Base-by-base conservation (phyloP, 1,139 yeast genomes). In the Lodderomyces orthopsilosis region DNA sequence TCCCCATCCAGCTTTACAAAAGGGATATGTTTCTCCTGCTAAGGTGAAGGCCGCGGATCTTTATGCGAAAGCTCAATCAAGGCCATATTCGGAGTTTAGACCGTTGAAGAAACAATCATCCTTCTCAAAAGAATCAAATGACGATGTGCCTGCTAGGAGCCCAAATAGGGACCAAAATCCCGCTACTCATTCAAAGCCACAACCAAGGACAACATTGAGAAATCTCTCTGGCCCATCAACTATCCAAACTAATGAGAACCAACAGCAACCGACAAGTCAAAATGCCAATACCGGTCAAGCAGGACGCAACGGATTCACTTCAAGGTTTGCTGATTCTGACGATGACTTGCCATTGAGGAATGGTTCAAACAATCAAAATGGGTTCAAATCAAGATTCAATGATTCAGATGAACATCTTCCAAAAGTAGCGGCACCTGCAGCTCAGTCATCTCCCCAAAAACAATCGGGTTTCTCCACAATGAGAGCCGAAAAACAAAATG, bases 71-170 rank as follows among this genome's bases (percentile, higher is more conserved):
- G 82, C 81, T 1, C 69, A 73, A 41, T 46, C 65, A 13, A 65
- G 78, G 52, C 74, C 76, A 23, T 48, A 59, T 17, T 70, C 76
- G 9, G 61, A 63, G 13, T 60, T 76, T 62, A 59, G 68, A 35
- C 73, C 58, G 30, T 56, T 61, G 36, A 71, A 75, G 48, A 43
- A 34, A 28, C 71, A 70, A 44, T 81, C 89, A 0, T 81, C 87
- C 19, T 83, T 77, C 54, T 77, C 74, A 44, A 79, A 75, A 54
- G 62, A 56, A 15, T 54, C 38, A 7, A 83, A 79, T 35, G 74
- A 66, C 9, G 74, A 63, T 38, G 62, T 30, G n/a, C 38, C 55
- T 36, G 41, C 51, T 6, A 40, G 46, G 35, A 41, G 41, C 22
- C 44, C 48, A 23, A 37, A 38, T 19, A 40, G 50, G 37, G 34